Evolutionary conservation across 2,329 filamentous ascomycete genomes (phyloP).

Genomic region (Colletotrichum simmondsii): DNA sequence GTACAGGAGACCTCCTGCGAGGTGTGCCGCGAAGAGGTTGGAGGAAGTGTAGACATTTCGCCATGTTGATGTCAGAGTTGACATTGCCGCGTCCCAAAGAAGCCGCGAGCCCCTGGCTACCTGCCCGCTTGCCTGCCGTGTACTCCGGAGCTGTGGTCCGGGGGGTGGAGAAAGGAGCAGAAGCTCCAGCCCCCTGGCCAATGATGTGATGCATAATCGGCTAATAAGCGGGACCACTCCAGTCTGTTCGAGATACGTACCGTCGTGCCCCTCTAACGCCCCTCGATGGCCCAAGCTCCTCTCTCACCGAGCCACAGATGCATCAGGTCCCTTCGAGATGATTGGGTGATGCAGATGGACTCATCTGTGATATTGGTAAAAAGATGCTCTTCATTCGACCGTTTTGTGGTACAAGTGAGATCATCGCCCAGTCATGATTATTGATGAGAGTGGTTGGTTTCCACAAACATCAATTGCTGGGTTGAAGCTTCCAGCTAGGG

Average conservation of each 20-base stretch:
- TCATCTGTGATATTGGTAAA: slow-evolving; percentile 1
- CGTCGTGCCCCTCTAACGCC: background rate
- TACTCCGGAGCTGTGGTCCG: slow-evolving; percentile 28
- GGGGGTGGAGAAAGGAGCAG: slow-evolving; percentile 4
- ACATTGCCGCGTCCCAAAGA: slow-evolving; percentile 24
- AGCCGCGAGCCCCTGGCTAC: background rate
- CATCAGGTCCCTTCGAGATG: background rate
- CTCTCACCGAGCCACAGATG: background rate
- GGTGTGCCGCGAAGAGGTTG: background rate
- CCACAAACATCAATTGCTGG: background rate
- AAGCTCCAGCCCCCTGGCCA: background rate
- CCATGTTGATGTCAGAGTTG: slow-evolving; percentile 35
- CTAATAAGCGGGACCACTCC: background rate
- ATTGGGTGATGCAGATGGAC: background rate
- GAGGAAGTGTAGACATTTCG: slow-evolving; percentile 24
- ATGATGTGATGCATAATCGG: background rate
- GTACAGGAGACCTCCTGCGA: too few relatives aligned
- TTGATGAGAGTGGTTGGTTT: background rate
- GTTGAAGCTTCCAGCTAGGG: background rate
- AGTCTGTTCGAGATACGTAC: slow-evolving; percentile 5
- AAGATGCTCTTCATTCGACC: slow-evolving; percentile 22
- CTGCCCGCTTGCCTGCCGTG: background rate
- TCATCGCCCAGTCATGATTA: slow-evolving; percentile 24
- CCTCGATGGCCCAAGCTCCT: slow-evolving; percentile 29
- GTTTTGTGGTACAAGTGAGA: slow-evolving; percentile 13